Evolutionary conservation across 305 asterid genomes (phyloP).

Genomic region (Solanum chacoense): DNA sequence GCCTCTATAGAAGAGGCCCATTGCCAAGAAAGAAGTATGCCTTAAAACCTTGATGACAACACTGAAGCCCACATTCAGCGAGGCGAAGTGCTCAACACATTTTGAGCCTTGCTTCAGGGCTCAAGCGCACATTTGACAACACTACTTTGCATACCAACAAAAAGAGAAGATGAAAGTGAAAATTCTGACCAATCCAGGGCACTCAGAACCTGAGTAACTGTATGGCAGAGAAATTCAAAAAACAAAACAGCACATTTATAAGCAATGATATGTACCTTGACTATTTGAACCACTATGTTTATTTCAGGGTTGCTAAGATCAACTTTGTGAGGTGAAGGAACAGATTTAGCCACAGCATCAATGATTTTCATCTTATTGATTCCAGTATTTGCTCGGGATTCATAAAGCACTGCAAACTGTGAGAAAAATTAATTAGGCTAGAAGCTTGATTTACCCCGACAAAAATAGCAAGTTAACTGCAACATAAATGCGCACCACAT

Average conservation of each 20-base stretch:
- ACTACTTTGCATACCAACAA: not conserved
- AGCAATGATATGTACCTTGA: slow-evolving; percentile 42
- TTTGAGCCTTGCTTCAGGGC: not conserved
- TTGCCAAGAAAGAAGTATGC: not conserved
- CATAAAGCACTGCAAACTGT: slow-evolving; percentile 84
- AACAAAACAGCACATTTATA: not conserved
- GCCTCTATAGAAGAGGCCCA: not conserved
- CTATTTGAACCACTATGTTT: slow-evolving; percentile 70
- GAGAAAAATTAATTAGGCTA: slow-evolving; percentile 1
- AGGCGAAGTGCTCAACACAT: not conserved
- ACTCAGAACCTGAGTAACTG: not conserved
- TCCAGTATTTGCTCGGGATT: slow-evolving; percentile 95
- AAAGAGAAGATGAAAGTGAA: not conserved
- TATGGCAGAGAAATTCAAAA: not conserved
- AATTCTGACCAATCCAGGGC: not conserved
- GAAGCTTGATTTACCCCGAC: not conserved
- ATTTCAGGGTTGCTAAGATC: slow-evolving; percentile 81
- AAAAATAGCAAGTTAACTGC: not conserved
- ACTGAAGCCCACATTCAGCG: not conserved
- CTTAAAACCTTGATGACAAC: not conserved
- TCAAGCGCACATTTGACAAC: not conserved
- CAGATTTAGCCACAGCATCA: slow-evolving; percentile 71
- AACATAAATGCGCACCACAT: not conserved
- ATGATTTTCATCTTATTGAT: slow-evolving; percentile 66
- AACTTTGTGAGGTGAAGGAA: slow-evolving; percentile 73